Base-by-base conservation (phyloP, 2,329 filamentous ascomycete genomes). In the Sporothrix pseudoabietina region DNA sequence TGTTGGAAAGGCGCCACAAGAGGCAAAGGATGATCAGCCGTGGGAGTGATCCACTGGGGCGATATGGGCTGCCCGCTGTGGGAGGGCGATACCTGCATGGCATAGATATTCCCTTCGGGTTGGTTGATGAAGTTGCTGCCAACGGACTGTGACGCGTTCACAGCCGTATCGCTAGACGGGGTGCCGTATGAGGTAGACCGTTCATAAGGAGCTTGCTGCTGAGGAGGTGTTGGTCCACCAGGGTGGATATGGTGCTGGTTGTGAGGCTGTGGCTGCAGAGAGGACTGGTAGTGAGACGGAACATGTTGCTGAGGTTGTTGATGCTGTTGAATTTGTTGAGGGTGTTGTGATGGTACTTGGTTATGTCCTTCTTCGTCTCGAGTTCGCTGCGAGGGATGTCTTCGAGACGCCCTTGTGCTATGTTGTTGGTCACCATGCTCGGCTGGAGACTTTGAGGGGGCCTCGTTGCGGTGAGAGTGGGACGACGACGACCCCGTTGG, bases 11-110 rank as follows among this genome's bases (percentile, higher is more conserved):
- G 49, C 3, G 69, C 35, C 14, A 49, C 52, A 5, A 57, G 39
- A 14, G 52, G 69, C 22, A 32, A 22, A 19, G 69, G 14, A 19
- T 71, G 55, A 5, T 70, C 63, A 12, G 30, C 6, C 5, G 35
- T 30, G 3, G 30, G 44, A 1, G 68, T 30, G 35, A 71, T 59
- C 69, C 69, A 71, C 16, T 47, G 69, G 6, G 69, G 69, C 22
- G 69, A 71, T 12, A 61, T 61, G 35, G 69, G 69, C 16, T 71
- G 69, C 16, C 52, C 69, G 32, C 52, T 71, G 26, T 71, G 52
- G 1, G 69, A 47, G 5, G 69, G 55, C 1, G 52, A 61, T 14
- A 61, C 39, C 26, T 59, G 69, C 69, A 71, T 61, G 19, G 35
- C 22, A 35, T 71, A 71, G n/a, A 71, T 71, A 54, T 47, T 49